Evolutionary conservation across 163 green algal species (phyloP), one percentile per base, ranked within the genome.

Genomic region (Scenedesmus sp.): DNA sequence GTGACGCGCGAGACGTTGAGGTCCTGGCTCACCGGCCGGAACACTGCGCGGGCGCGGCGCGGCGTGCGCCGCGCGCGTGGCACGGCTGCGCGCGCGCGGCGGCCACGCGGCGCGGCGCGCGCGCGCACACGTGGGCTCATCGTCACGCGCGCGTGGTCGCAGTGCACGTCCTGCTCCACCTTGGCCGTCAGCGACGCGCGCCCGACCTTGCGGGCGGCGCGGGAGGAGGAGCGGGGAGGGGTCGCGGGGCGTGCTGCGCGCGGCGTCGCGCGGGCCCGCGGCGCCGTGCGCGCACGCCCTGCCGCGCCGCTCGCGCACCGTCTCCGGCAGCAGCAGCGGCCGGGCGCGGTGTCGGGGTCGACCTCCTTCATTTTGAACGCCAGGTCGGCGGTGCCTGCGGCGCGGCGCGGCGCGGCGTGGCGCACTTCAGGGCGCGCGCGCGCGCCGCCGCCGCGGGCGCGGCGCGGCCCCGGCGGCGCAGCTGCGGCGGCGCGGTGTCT

Each of bases 291-390:
- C n/a, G n/a, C n/a, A n/a, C n/a, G n/a, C n/a, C n/a, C n/a, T n/a
- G n/a, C n/a, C 39, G 39, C 39, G 6, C 7, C 39, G 39, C 39
- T 47, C 7, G 15, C 62, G 36, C 67, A 76, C 67, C 50, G 20
- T 44, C 17, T 76, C 26, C 22, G 47, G 39, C 54, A 77, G 69
- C 39, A 67, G 36, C 22, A 77, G 14, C 5, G 3, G 1, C 47
- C 71, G 5, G 45, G 58, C 9, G 29, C 60, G 4, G 36, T 57
- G 56, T 80, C 71, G 13, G 71, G 73, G 26, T 74, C 60, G 29
- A 74, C 39, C 63, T 70, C 47, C 48, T 81, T 81, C 73, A 81
- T 81, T 20, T 81, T 81, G 48, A 75, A 62, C 15, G 74, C 75
- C 14, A 81, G 47, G 60, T 81, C 74, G 34, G n/a, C n/a, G n/a